Base-by-base conservation (phyloP, 495 filamentous ascomycete genomes). In the Emericellopsis terricola region DNA sequence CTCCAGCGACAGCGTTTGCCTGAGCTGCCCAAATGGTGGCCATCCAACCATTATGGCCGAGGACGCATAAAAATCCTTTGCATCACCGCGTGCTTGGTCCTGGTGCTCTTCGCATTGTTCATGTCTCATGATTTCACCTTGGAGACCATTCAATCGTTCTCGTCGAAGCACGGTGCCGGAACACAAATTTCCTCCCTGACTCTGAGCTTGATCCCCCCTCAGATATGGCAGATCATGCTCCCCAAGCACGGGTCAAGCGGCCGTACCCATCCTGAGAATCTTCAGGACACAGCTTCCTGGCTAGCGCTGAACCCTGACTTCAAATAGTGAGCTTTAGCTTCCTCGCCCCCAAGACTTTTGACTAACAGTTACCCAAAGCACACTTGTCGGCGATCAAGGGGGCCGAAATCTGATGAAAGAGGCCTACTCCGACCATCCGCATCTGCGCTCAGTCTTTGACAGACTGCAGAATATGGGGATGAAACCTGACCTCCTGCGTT, bases 401-500 rank as follows among this genome's bases (percentile, higher is more conserved):
- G 48, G 33, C 23, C 42, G 51, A 11, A 37, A 38, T 30, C 50
- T 50, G 34, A 45, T 59, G 20, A 23, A 35, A 4, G 34, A 38
- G 15, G 30, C 49, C 36, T 48, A 46, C 13, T 32, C 45, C 14
- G 36, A 28, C 18, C 41, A 53, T 31, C 51, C 59, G 10, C 48
- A 60, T 17, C 56, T 68, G 16, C 41, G 62, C 33, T 44, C 62
- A 14, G 44, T 56, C 10, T 67, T 55, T 38, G 34, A 52, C n/a
- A 37, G 38, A 7, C 42, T 68, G 19, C 42, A 49, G 15, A 59
- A 65, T 23, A 52, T 57, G 0, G 64, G 65, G 36, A 41, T 66
- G 20, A 61, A 60, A 21, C 59, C 64, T 0, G 68, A 71, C 40
- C 45, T 71, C 13, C 53, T 71, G 14, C 62, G 65, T 9, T 69